Conservation (phyloP, 2,329 filamentous ascomycete species). For the Graphilbum sp. region DNA sequence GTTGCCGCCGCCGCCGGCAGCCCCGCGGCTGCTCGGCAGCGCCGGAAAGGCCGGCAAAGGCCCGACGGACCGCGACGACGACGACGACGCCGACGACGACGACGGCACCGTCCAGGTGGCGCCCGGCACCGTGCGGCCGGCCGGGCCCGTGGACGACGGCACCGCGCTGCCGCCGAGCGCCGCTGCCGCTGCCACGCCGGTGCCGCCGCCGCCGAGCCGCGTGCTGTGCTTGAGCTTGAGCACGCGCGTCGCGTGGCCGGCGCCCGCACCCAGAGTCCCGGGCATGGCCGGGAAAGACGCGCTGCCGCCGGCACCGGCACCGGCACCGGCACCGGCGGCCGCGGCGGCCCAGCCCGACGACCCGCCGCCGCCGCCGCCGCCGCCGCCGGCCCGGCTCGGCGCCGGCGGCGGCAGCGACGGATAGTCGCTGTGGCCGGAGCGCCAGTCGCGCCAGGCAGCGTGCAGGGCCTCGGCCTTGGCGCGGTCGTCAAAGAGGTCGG, state of each 20-base stretch:
- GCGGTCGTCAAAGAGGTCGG: slow-evolving; percentile 80
- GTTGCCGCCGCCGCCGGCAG: no score
- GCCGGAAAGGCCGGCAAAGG: slow-evolving; percentile 27
- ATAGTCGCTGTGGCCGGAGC: slow-evolving; percentile 90
- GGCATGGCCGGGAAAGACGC: slow-evolving; percentile 46
- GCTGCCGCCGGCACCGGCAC: slow-evolving; percentile 49
- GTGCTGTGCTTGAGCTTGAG: slow-evolving; percentile 44
- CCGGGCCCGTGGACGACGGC: slow-evolving; percentile 4
- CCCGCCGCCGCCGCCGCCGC: slow-evolving; percentile 49
- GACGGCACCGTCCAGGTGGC: slow-evolving; percentile 12
- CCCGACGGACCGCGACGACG: slow-evolving; percentile 10
- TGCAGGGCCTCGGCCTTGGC: slow-evolving; percentile 56
- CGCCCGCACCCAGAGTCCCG: slow-evolving; percentile 23
- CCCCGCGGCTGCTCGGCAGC: slow-evolving; percentile 15
- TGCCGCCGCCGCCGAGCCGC: slow-evolving; percentile 21
- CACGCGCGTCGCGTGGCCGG: slow-evolving; percentile 28
- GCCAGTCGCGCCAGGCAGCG: slow-evolving; percentile 88
- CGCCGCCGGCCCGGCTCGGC: slow-evolving; percentile 9
- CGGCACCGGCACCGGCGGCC: no score
- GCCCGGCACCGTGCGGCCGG: slow-evolving; percentile 7
- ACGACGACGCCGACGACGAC: slow-evolving; percentile 8
- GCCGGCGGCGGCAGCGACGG: slow-evolving; percentile 56
- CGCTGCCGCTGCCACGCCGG: slow-evolving; percentile 12
- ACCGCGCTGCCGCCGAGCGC: slow-evolving; percentile 3
- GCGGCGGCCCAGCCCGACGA: slow-evolving; percentile 46